Conservation (phyloP, 441 rosid species). For the Arabidopsis lyrata region DNA sequence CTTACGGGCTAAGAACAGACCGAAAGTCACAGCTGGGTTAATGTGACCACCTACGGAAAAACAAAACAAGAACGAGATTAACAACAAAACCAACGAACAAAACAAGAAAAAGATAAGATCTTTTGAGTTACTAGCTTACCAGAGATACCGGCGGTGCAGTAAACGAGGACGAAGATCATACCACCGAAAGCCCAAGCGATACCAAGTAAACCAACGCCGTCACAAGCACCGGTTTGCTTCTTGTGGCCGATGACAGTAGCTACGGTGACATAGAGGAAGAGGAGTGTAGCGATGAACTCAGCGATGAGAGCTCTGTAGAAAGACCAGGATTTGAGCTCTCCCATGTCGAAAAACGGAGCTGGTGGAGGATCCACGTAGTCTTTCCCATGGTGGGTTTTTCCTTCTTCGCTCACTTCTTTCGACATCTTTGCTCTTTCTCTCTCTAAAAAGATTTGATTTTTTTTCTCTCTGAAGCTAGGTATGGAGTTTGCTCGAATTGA, state of each 20-base stretch:
- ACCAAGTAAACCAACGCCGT: conserved; percentile 62
- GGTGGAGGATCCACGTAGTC: conserved; percentile 49
- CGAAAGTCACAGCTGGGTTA: conserved; percentile 51
- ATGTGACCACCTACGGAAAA: conserved; percentile 46
- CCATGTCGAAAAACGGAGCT: conserved; percentile 44
- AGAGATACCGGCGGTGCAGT: conserved; percentile 98
- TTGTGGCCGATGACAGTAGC: conserved; percentile 49
- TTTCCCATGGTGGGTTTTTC: conserved; percentile 51
- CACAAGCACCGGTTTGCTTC: conserved; percentile 50
- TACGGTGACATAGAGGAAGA: conserved; percentile 50
- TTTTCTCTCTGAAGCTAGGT: conserved; percentile 22
- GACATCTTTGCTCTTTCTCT: conserved; percentile 46
- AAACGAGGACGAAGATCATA: conserved; percentile 93
- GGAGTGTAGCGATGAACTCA: conserved; percentile 49
- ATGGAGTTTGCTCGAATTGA: conserved; percentile 27
- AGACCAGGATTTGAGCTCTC: conserved; percentile 48
- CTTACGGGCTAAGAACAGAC: conserved; percentile 42
- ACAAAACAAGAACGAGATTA: background rate
- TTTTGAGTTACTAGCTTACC: conserved; percentile 46
- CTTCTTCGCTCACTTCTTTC: conserved; percentile 59
- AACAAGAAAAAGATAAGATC: background rate
- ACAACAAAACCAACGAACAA: background rate
- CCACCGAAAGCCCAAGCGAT: conserved; percentile 98
- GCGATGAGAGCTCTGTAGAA: conserved; percentile 54
- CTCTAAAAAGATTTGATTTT: background rate